Conservation (phyloP, 345 rosid genomes). For the Geranium brycei region DNA sequence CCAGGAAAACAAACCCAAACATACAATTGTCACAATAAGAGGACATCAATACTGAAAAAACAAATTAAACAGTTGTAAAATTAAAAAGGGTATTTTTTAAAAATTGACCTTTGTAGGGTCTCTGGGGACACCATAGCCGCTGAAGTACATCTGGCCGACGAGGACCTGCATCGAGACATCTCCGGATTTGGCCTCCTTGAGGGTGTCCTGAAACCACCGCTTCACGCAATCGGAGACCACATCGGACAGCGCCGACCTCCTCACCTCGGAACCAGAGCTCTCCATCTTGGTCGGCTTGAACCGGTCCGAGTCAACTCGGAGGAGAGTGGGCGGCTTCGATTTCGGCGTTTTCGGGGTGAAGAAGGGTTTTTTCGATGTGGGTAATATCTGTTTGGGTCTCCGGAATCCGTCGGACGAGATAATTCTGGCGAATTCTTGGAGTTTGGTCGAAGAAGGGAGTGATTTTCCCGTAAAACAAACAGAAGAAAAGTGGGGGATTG, state of each 20-base stretch:
- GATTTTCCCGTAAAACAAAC: conserved; percentile 49
- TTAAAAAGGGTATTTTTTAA: no score
- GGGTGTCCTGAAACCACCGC: conserved; percentile 72
- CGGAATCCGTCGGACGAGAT: conserved; percentile 9
- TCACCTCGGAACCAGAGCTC: conserved; percentile 15
- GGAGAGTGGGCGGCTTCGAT: conserved; percentile 14
- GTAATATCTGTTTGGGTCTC: conserved; percentile 15
- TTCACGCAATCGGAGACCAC: conserved; percentile 61
- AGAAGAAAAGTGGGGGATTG: background rate
- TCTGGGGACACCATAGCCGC: conserved; percentile 64
- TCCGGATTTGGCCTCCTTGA: conserved; percentile 60
- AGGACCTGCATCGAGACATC: conserved; percentile 63
- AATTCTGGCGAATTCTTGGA: conserved; percentile 31
- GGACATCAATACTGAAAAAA: no score
- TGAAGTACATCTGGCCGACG: conserved; percentile 76
- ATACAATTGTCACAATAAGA: background rate
- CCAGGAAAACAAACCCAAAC: conserved; percentile 1
- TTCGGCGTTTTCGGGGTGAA: conserved; percentile 7
- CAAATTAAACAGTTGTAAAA: no score
- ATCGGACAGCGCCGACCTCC: conserved; percentile 38
- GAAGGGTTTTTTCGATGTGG: conserved; percentile 17
- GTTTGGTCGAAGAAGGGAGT: conserved; percentile 25
- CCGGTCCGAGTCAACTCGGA: conserved; percentile 19
- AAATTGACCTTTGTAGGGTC: conserved; percentile 49
- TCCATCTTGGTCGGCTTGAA: conserved; percentile 22